Evolutionary conservation across 148 eudicot genomes (phyloP).

Genomic region (Oxyria digyna): DNA sequence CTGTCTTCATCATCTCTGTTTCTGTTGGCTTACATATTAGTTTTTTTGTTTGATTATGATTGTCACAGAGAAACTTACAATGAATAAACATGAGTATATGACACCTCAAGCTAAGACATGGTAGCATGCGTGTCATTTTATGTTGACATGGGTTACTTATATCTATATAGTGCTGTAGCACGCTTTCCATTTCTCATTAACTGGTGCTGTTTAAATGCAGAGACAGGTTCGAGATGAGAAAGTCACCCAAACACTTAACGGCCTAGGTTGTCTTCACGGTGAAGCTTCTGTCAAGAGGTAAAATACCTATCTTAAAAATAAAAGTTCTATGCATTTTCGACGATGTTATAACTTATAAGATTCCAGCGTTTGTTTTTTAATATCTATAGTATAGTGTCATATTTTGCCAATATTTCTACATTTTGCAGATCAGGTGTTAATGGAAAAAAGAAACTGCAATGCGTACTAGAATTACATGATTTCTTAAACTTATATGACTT

Average conservation of each 20-base stretch:
- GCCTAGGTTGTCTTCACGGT: background rate
- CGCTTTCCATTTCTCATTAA: background rate
- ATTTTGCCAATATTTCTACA: background rate
- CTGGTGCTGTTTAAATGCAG: background rate
- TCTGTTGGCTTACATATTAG: background rate
- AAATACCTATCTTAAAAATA: background rate
- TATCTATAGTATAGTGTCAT: background rate
- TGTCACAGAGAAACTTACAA: background rate
- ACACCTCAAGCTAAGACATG: background rate
- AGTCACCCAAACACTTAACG: background rate
- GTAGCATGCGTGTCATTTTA: background rate
- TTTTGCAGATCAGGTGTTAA: background rate
- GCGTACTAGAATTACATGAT: background rate
- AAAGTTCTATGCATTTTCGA: background rate
- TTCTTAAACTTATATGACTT: background rate
- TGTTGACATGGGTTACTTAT: background rate
- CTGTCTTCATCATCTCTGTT: background rate
- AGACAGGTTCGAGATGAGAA: background rate
- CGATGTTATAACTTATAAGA: background rate
- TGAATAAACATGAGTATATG: background rate
- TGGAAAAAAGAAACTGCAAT: background rate
- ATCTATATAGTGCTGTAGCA: background rate
- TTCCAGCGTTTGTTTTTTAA: background rate
- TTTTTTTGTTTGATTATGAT: background rate
- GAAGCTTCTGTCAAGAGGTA: conserved; percentile 5